Base-by-base conservation (phyloP, 2,329 filamentous ascomycete species). In the Pyrenophora graminea region DNA sequence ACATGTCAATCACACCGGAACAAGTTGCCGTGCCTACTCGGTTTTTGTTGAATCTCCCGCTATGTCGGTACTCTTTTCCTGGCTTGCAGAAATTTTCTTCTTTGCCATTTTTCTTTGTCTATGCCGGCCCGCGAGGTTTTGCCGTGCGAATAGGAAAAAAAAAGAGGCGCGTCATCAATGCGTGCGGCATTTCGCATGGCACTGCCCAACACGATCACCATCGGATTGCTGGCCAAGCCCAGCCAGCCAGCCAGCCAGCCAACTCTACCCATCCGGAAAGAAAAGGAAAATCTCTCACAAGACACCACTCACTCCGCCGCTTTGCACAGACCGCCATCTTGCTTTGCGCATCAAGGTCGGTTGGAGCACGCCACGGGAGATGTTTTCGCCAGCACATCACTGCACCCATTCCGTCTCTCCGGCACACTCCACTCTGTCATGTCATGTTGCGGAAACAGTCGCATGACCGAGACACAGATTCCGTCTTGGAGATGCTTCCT, bases 401-500 rank as follows among this genome's bases (percentile, higher is more conserved):
- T 18, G 27, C 25, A 27, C 49, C 23, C 39, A 40, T 25, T 25
- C 21, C 33, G 33, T 52, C 34, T 15, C 30, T 44, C 40, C 39
- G 42, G 41, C 21, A 15, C 15, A 13, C 15, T 25, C n/a, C 17
- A 21, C 27, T 39, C 32, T 40, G 48, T 39, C 39, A 39, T 23
- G 38, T 48, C 39, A 39, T 23, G 38, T 48, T 25, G 56, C 51
- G 39, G 44, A 45, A 30, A 9, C 37, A 41, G 55, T 53, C 58
- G 53, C 53, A 50, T 62, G 55, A 58, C 50, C 59, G 55, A 30
- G 27, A 30, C 48, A 49, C 48, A 56, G 53, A 45, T 48, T 27
- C 34, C 38, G 44, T 39, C 52, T 44, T n/a, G 32, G 36, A 45
- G 39, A 48, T 54, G 39, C 44, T 32, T 46, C 34, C 27, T 30